These are phyloP conservation scores for Dothideomycetes sp. DNA, from an alignment of 2,329 filamentous ascomycete species.

Conservation along the genomic window DNA sequence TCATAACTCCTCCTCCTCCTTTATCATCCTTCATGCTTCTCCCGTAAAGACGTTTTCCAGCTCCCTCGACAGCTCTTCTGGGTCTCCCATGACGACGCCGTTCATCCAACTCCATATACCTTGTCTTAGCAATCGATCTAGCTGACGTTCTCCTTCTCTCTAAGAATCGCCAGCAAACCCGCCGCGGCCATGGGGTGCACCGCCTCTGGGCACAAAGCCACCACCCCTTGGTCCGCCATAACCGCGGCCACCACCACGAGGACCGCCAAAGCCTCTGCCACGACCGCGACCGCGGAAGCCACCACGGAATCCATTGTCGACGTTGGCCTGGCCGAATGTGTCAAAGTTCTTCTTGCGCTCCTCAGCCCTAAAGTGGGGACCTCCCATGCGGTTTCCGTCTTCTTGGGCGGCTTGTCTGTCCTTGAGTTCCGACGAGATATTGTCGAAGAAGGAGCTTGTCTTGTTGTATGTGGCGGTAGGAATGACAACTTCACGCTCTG, in stretches of 20 bases:
- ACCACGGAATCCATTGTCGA: slow-evolving; percentile 65
- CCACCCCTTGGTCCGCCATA: background rate
- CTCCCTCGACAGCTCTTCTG: too few relatives aligned
- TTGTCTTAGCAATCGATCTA: too few relatives aligned
- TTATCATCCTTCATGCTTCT: too few relatives aligned
- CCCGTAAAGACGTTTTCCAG: too few relatives aligned
- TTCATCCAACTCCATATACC: too few relatives aligned
- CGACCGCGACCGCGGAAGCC: slow-evolving; percentile 73
- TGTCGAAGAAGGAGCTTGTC: slow-evolving; percentile 87
- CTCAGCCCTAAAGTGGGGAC: slow-evolving; percentile 81
- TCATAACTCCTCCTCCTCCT: too few relatives aligned
- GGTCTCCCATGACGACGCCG: too few relatives aligned
- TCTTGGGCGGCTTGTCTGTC: slow-evolving; percentile 66
- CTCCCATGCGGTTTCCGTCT: slow-evolving; percentile 51
- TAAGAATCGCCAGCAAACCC: slow-evolving; percentile 11
- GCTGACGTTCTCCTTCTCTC: too few relatives aligned
- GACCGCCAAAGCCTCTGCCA: slow-evolving; percentile 56
- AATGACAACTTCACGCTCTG: slow-evolving; percentile 36
- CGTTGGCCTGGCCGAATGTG: slow-evolving; percentile 93
- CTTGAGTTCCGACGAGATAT: slow-evolving; percentile 89
- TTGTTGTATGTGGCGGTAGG: slow-evolving; percentile 63
- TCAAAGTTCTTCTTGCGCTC: slow-evolving; percentile 95
- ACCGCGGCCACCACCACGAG: slow-evolving; percentile 6
- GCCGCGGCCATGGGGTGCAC: background rate
- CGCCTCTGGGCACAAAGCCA: slow-evolving; percentile 6